Conservation (phyloP, 2,329 filamentous ascomycete species). For the Fusarium scirpi region DNA sequence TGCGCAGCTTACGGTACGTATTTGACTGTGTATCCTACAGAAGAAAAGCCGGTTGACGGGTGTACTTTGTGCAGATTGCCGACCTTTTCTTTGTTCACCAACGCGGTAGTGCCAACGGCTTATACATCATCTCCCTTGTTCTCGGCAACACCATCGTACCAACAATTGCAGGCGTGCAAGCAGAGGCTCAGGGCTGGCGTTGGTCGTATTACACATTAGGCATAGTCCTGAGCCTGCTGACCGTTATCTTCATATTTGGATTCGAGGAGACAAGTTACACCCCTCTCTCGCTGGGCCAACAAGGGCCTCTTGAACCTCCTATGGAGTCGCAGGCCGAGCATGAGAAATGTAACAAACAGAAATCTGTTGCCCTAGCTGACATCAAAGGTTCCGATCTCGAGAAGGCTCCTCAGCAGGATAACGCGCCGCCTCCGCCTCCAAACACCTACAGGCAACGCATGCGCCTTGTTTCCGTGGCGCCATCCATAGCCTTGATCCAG, state of each 20-base stretch:
- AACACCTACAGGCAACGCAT: slow-evolving; percentile 23
- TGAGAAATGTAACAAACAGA: too few relatives aligned
- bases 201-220: slow-evolving; percentile 44
- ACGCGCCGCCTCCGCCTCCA: background rate
- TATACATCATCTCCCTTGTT: slow-evolving; percentile 50
- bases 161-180: slow-evolving; percentile 47
- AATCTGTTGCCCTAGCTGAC: too few relatives aligned
- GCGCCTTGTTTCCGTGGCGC: slow-evolving; percentile 37
- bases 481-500: slow-evolving; percentile 26
- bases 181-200: slow-evolving; percentile 38
- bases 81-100: slow-evolving; percentile 52
- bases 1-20: slow-evolving; percentile 52
- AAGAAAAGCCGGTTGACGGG: background rate
- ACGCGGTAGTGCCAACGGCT: slow-evolving; percentile 47
- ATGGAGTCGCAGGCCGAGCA: background rate
- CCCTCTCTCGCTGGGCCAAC: slow-evolving; percentile 18
- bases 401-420: background rate
- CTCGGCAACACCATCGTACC: slow-evolving; percentile 48
- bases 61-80: slow-evolving; percentile 38
- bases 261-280: slow-evolving; percentile 50
- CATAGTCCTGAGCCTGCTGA: slow-evolving; percentile 35
- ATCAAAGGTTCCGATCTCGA: background rate
- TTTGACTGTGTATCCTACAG: fast-evolving
- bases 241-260: slow-evolving; percentile 35
- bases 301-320: background rate